A percentile compares a stretch with the other conserved stretches of the same genome.
Conservation (phyloP, 2,329 filamentous ascomycete genomes). For the Colletotrichum tabaci region DNA sequence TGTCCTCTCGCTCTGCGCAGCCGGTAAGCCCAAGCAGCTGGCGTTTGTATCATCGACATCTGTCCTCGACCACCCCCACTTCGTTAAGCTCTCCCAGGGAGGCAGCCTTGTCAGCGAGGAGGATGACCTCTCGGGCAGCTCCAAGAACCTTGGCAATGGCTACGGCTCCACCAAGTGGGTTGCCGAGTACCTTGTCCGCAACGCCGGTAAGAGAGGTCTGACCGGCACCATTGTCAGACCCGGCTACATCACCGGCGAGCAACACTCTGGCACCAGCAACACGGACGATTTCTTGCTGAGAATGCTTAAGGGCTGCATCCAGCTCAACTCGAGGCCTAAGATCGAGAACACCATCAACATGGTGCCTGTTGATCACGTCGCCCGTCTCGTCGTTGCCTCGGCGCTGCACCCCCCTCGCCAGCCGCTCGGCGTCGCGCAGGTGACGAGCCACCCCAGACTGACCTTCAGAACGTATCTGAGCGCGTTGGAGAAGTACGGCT, state of each 20-base stretch:
- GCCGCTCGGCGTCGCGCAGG: conserved; percentile 74
- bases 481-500: conserved; percentile 80
- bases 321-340: conserved; percentile 79
- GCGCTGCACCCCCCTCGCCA: conserved; percentile 72
- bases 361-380: conserved; percentile 89
- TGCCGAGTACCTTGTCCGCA: conserved; percentile 77
- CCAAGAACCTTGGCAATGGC: conserved; percentile 83
- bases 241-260: conserved; percentile 87
- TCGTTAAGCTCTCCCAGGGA: conserved; percentile 81
- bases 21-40: conserved; percentile 84
- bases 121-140: conserved; percentile 81
- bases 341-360: conserved; percentile 92
- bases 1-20: conserved; percentile 80
- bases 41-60: conserved; percentile 88
- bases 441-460: conserved; percentile 84
- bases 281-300: conserved; percentile 94
- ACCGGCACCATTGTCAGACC: conserved; percentile 83
- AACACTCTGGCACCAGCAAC: conserved; percentile 77
- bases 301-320: conserved; percentile 88
- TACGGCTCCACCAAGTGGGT: conserved; percentile 95
- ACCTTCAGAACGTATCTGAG: conserved; percentile 85
- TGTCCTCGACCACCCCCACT: conserved; percentile 86
- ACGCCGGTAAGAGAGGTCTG: conserved; percentile 84
- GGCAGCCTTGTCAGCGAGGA: conserved; percentile 76
- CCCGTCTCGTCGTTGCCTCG: conserved; percentile 82